Evolutionary conservation across 2,329 filamentous ascomycete genomes (phyloP).

Genomic region (Lasiodiplodia sp.): DNA sequence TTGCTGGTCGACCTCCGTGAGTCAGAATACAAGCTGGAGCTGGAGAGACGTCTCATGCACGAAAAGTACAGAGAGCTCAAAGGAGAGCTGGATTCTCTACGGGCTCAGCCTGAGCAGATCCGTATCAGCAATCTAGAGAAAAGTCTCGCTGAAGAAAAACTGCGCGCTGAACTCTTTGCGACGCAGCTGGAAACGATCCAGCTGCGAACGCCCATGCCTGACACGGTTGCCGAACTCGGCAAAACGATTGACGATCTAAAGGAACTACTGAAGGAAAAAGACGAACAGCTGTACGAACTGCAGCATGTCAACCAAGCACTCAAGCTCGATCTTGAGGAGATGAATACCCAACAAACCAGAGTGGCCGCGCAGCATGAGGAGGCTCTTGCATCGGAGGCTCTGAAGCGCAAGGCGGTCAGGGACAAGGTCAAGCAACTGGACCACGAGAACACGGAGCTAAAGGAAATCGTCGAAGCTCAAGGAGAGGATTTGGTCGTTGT

Average conservation of each 20-base stretch:
- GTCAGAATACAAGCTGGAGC: constrained; percentile 26
- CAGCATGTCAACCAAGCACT: constrained; percentile 36
- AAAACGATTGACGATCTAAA: constrained; percentile 38
- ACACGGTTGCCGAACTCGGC: constrained; percentile 43
- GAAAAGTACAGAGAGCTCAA: constrained; percentile 19
- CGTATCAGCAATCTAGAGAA: constrained; percentile 38
- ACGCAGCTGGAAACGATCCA: constrained; percentile 4
- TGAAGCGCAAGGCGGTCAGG: constrained; percentile 41
- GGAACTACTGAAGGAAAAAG: constrained; percentile 6
- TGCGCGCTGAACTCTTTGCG: constrained; percentile 2
- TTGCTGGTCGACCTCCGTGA: constrained; percentile 25
- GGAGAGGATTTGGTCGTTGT: constrained; percentile 39
- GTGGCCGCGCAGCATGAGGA: constrained; percentile 21
- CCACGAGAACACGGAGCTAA: constrained; percentile 35
- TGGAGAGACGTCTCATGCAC: constrained; percentile 14
- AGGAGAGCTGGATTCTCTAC: constrained; percentile 21
- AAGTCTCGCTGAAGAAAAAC: constrained; percentile 22
- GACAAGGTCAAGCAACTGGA: constrained; percentile 40
- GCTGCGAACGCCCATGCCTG: not conserved
- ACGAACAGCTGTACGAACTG: constrained; percentile 34
- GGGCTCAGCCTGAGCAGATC: constrained; percentile 34
- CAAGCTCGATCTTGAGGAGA: constrained; percentile 34
- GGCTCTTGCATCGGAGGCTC: constrained; percentile 36
- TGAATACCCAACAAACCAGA: constrained; percentile 38
- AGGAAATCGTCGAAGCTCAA: constrained; percentile 39